phyloP scores from a whole-genome alignment of 768 basidiomycete species.

The Psilocybe cyanescens region DNA sequence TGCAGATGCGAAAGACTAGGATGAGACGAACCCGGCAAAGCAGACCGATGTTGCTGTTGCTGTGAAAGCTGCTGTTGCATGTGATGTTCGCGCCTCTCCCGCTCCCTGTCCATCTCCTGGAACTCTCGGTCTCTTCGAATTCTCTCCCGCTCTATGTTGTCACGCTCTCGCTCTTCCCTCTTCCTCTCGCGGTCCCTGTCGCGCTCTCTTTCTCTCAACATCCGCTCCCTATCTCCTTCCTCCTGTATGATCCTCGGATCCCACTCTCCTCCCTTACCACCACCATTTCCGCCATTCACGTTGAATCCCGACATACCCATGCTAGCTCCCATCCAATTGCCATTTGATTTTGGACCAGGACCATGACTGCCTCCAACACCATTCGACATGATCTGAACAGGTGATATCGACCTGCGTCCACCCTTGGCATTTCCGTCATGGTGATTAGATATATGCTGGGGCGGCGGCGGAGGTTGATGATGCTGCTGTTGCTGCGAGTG shows the following conservation, averaged over 20 bases:
- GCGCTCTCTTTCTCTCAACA: constrained; percentile 18
- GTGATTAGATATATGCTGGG: constrained; percentile 17
- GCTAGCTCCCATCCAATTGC: constrained; percentile 38
- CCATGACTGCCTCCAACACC: constrained; percentile 19
- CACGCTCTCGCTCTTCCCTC: constrained; percentile 28
- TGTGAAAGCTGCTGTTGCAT: constrained; percentile 34
- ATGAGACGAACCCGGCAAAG: constrained; percentile 22
- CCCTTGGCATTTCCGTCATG: constrained; percentile 20
- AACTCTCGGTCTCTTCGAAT: constrained; percentile 23
- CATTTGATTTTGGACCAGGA: constrained; percentile 32
- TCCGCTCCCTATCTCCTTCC: constrained; percentile 40
- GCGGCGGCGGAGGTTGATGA: constrained; percentile 7
- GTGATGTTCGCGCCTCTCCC: constrained; percentile 34
- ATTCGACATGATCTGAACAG: constrained; percentile 33
- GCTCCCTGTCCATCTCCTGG: constrained; percentile 30
- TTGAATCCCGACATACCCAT: constrained; percentile 27
- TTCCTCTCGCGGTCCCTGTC: constrained; percentile 29
- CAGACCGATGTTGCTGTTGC: constrained; percentile 33
- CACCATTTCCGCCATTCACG: constrained; percentile 22
- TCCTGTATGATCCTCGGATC: constrained; percentile 34
- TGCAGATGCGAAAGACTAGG: constrained; percentile 17
- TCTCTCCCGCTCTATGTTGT: constrained; percentile 31
- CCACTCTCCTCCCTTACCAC: constrained; percentile 26
- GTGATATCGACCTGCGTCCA: constrained; percentile 41
- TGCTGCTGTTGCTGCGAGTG: constrained; percentile 12